phyloP scores from a whole-genome alignment of 23 red algal species.

The Gracilaria gracilis region DNA sequence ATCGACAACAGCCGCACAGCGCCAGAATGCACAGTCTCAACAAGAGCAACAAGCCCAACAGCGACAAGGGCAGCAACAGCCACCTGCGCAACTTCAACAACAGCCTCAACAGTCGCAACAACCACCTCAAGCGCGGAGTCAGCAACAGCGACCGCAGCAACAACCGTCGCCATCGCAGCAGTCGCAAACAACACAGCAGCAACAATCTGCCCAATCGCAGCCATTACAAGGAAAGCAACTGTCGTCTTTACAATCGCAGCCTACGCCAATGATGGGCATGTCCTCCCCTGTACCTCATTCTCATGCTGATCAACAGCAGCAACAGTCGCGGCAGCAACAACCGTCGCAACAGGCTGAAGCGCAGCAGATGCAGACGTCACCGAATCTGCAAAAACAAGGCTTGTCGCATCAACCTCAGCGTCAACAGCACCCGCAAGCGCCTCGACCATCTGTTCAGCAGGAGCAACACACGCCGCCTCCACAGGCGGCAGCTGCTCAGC shows the following conservation, averaged over 20 bases:
- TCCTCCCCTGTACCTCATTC: conserved; percentile 5
- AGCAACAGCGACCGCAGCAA: conserved; percentile 7
- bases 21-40: conserved; percentile 2
- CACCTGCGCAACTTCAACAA: conserved; percentile 16
- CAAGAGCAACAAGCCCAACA: conserved; percentile 24
- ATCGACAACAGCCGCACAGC: background rate
- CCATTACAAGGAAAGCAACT: background rate
- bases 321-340: background rate
- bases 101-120: conserved; percentile 25
- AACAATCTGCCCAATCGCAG: background rate
- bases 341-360: background rate
- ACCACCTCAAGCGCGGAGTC: background rate
- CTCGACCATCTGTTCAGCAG: background rate
- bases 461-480: background rate
- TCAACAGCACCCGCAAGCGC: background rate
- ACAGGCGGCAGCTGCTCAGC: background rate
- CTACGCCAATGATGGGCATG: background rate
- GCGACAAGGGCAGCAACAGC: conserved; percentile 22
- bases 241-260: background rate
- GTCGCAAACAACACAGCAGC: conserved; percentile 14
- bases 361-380: background rate
- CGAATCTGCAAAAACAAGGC: conserved; percentile 20
- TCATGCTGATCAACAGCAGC: conserved; percentile 1
- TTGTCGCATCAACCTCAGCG: background rate
- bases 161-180: conserved; percentile 1